Evolutionary conservation across 2,329 filamentous ascomycete genomes (phyloP), one percentile per base, ranked within the genome.

Genomic region (Pseudocercospora macadamiae): DNA sequence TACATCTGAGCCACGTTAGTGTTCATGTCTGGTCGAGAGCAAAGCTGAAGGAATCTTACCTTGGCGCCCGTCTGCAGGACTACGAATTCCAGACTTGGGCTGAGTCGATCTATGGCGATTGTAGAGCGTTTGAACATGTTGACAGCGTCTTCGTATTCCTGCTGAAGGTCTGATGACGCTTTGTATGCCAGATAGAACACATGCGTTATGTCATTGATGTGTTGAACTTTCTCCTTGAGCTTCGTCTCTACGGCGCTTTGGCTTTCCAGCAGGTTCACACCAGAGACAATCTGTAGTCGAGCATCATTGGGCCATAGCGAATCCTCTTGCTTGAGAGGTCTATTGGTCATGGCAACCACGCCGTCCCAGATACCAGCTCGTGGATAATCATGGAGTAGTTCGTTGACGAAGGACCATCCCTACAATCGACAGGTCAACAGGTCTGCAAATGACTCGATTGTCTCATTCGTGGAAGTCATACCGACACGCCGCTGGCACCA

Each of bases 351-450:
- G 8, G 79, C 79, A 14, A 77, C 75, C 1, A 82, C 76, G 30
- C 74, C 76, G 21, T 68, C 72, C 66, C 79, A 82, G 2, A 71
- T 70, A 51, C 76, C 73, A 23, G 75, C 74, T 21, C 69, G 71
- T 1, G 79, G 79, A 59, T 80, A 81, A 52, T 74, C 76, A 51
- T 77, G 68, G 5, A 81, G 67, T 34, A 80, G 77, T 51, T 77
- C 75, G 55, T 80, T 81, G 18, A 79, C 75, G 57, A 82, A 76
- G 3, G 79, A 75, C 79, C 79, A 81, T 23, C 79, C 79, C 63
- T 75, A 77, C 3, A 21, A 4, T 12, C 5, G 2, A 21, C 16
- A 12, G 3, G 16, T 21, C 37, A 42, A 19, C 23, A 12, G n/a
- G n/a, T n/a, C n/a, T n/a, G n/a, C n/a, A n/a, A n/a, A n/a, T n/a